These are phyloP conservation scores for Beauveria sp. DNA, from an alignment of 2,329 filamentous ascomycete genomes.

Conservation along the genomic window DNA sequence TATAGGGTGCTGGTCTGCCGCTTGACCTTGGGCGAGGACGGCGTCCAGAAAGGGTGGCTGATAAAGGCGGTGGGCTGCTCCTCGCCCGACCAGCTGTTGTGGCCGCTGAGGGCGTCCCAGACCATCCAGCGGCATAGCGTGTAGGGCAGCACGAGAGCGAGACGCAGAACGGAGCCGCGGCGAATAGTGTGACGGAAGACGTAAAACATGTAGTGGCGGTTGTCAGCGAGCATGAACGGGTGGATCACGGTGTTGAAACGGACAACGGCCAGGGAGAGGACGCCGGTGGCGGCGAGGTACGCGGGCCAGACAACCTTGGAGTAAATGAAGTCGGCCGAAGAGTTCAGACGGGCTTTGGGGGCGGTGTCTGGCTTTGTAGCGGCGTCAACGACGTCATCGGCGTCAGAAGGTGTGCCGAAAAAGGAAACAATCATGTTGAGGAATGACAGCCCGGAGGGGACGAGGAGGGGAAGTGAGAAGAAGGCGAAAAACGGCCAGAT, in stretches of 20 bases:
- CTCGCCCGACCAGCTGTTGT: constrained; percentile 16
- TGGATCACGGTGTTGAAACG: constrained; percentile 88
- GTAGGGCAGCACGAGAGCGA: constrained; percentile 63
- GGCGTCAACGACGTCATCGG: no score
- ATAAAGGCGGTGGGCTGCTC: constrained; percentile 16
- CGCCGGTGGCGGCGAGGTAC: constrained; percentile 28
- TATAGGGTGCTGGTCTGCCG: background rate
- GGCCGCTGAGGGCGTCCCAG: constrained; percentile 54
- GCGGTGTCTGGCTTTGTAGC: background rate
- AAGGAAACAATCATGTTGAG: constrained; percentile 14
- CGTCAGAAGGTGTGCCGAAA: background rate
- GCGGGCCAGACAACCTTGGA: constrained; percentile 29
- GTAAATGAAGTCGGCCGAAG: constrained; percentile 18
- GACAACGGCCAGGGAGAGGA: constrained; percentile 43
- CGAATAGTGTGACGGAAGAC: constrained; percentile 79
- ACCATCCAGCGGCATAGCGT: constrained; percentile 60
- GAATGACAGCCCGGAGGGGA: constrained; percentile 41
- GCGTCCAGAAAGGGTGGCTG: constrained; percentile 23
- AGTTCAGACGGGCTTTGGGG: constrained; percentile 7
- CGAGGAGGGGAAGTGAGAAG: constrained; percentile 75
- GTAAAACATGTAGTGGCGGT: constrained; percentile 96
- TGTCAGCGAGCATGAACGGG: constrained; percentile 92
- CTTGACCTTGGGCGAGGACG: background rate
- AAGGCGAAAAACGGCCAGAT: constrained; percentile 86
- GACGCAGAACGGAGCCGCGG: constrained; percentile 54